A percentile compares a stretch with the other conserved stretches of the same genome.
phyloP scores from a whole-genome alignment of 1,284 basidiomycete species.

The Mycosarcoma mackinlayi region DNA sequence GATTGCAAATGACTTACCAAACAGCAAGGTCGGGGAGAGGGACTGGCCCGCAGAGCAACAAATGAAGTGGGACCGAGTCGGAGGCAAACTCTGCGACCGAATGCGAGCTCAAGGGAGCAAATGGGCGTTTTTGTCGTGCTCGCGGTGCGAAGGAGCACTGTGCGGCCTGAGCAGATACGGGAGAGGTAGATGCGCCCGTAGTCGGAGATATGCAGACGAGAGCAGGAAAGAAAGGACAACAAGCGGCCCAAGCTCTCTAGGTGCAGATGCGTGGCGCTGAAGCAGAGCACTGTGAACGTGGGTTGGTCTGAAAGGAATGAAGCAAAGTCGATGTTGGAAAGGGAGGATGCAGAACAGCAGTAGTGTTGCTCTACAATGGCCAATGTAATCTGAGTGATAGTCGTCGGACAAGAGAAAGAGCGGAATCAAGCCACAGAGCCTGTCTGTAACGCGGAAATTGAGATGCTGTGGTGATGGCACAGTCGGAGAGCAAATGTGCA shows the following conservation, averaged over 20 bases:
- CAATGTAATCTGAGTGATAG: constrained; percentile 13
- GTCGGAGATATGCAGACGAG: not conserved
- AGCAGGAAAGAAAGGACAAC: not conserved
- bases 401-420: constrained; percentile 6
- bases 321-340: not conserved
- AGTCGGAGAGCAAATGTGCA: constrained; percentile 4
- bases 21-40: not conserved
- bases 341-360: not conserved
- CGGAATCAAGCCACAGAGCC: constrained; percentile 41
- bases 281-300: not conserved
- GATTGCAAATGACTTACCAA: constrained; percentile 4
- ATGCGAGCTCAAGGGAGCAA: constrained; percentile 1
- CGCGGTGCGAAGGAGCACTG: constrained; percentile 2
- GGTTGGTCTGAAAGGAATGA: constrained; percentile 4
- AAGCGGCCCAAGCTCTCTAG: constrained; percentile 1
- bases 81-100: not conserved
- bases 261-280: not conserved
- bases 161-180: constrained; percentile 9
- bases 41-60: constrained; percentile 1
- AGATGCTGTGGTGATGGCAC: too few species aligned
- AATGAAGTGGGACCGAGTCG: constrained; percentile 24
- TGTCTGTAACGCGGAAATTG: constrained; percentile 30
- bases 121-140: not conserved
- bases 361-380: not conserved
- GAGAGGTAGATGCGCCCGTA: not conserved